phyloP scores from a whole-genome alignment of 2,329 filamentous ascomycete species.

The Stachybotrys chlorohalonatus region DNA sequence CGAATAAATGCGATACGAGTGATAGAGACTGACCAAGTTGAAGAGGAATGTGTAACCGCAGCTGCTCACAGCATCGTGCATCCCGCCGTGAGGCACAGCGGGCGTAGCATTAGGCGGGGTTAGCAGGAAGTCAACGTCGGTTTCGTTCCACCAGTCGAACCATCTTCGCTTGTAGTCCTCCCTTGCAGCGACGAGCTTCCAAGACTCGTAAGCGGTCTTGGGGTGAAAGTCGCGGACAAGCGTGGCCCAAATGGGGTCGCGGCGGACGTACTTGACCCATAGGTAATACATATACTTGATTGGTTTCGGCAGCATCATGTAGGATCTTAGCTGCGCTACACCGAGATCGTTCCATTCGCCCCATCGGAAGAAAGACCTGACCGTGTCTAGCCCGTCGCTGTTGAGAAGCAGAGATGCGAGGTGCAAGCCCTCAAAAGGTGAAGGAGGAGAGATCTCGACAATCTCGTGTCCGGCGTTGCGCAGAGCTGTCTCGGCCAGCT shows the following conservation, averaged over 20 bases:
- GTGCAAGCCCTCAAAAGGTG: conserved; percentile 65
- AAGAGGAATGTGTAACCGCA: conserved; percentile 94
- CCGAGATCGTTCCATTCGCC: conserved; percentile 77
- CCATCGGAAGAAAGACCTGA: conserved; percentile 64
- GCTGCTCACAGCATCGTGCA: conserved; percentile 75
- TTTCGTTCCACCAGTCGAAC: conserved; percentile 77
- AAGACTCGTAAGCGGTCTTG: conserved; percentile 70
- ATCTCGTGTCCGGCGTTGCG: conserved; percentile 67
- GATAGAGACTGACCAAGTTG: conserved; percentile 55
- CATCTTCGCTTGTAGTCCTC: conserved; percentile 71
- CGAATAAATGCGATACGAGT: background rate
- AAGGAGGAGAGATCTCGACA: conserved; percentile 51
- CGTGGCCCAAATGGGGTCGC: conserved; percentile 70
- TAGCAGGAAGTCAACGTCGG: conserved; percentile 67
- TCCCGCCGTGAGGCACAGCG: conserved; percentile 76
- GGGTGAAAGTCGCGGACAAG: conserved; percentile 64
- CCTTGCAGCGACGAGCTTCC: conserved; percentile 67
- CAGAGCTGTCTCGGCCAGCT: conserved; percentile 61
- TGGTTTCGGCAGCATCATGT: conserved; percentile 64
- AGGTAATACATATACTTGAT: conserved; percentile 81
- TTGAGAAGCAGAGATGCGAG: conserved; percentile 76
- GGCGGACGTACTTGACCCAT: conserved; percentile 75
- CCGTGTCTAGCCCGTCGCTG: conserved; percentile 74
- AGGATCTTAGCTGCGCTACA: conserved; percentile 62
- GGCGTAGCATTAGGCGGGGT: conserved; percentile 85